phyloP scores from a whole-genome alignment of 2,329 filamentous ascomycete genomes.

The Pezicula carpinea region DNA sequence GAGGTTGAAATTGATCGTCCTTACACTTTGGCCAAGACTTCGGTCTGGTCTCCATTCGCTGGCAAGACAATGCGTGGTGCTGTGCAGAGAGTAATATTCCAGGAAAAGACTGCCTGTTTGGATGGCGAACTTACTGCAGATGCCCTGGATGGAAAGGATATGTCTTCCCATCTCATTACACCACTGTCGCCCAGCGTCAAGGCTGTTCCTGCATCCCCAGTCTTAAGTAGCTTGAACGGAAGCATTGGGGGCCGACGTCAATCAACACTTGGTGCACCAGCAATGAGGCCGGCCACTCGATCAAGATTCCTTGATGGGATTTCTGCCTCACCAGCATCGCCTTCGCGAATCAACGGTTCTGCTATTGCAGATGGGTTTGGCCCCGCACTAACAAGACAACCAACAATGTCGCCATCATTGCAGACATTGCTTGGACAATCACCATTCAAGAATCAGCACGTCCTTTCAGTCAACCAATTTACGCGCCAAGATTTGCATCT shows the following conservation, averaged over 20 bases:
- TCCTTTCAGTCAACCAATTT: slow-evolving; percentile 90
- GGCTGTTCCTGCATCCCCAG: slow-evolving; percentile 30
- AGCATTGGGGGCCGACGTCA: slow-evolving; percentile 23
- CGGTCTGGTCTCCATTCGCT: slow-evolving; percentile 66
- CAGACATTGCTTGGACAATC: slow-evolving; percentile 72
- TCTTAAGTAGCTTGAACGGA: slow-evolving; percentile 30
- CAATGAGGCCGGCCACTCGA: slow-evolving; percentile 30
- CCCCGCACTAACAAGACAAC: slow-evolving; percentile 42
- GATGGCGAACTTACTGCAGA: slow-evolving; percentile 60
- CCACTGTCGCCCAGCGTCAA: slow-evolving; percentile 55
- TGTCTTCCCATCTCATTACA: slow-evolving; percentile 60
- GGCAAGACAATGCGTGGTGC: slow-evolving; percentile 65
- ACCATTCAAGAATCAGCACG: slow-evolving; percentile 83
- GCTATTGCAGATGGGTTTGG: slow-evolving; percentile 41
- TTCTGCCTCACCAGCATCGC: slow-evolving; percentile 26
- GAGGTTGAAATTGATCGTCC: slow-evolving; percentile 74
- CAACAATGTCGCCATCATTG: slow-evolving; percentile 55
- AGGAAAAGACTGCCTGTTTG: slow-evolving; percentile 68
- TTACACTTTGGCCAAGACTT: slow-evolving; percentile 49
- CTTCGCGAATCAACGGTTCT: slow-evolving; percentile 20
- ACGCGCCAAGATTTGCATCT: slow-evolving; percentile 81
- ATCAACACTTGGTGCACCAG: slow-evolving; percentile 28
- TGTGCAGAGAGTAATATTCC: slow-evolving; percentile 72
- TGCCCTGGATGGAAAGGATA: slow-evolving; percentile 62
- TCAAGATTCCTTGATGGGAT: slow-evolving; percentile 32